These are phyloP conservation scores for Chloris gayana DNA, from an alignment of 176 grass and related monocot species.

Conservation along the genomic window DNA sequence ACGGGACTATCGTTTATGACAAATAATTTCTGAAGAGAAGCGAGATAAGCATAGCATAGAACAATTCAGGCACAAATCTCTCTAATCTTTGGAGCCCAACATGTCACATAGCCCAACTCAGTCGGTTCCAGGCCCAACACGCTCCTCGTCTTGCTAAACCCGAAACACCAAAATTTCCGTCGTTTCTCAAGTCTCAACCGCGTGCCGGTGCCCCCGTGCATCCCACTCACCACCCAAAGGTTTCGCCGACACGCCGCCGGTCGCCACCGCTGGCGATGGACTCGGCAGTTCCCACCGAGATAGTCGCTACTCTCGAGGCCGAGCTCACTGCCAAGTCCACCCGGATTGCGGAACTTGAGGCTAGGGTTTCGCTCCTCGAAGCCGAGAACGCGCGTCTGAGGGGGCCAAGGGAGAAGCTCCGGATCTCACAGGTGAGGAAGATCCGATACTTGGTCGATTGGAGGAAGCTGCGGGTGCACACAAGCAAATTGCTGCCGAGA, in stretches of 20 bases:
- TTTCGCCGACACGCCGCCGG: constrained; percentile 9
- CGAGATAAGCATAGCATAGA: too few species aligned
- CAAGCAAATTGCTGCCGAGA: neutral
- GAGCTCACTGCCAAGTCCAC: constrained; percentile 36
- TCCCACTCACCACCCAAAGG: too few species aligned
- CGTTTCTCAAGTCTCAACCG: too few species aligned
- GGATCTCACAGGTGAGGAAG: neutral
- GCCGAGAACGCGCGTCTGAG: constrained; percentile 47
- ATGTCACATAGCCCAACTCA: too few species aligned
- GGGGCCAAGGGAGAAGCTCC: neutral
- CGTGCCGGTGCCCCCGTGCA: too few species aligned
- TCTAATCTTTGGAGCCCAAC: too few species aligned
- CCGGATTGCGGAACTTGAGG: constrained; percentile 51
- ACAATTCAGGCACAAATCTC: too few species aligned
- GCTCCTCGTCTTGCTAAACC: too few species aligned
- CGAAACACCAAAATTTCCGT: too few species aligned
- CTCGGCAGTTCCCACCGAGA: neutral
- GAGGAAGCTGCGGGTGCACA: neutral
- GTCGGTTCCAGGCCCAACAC: too few species aligned
- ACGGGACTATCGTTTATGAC: too few species aligned
- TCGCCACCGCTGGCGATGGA: constrained; percentile 31
- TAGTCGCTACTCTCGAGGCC: constrained; percentile 23
- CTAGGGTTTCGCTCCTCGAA: constrained; percentile 45
- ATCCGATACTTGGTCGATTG: neutral
- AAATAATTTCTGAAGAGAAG: too few species aligned